Evolutionary conservation across 164 flowering plant genomes (phyloP).

Genomic region (Aristolochia contorta): DNA sequence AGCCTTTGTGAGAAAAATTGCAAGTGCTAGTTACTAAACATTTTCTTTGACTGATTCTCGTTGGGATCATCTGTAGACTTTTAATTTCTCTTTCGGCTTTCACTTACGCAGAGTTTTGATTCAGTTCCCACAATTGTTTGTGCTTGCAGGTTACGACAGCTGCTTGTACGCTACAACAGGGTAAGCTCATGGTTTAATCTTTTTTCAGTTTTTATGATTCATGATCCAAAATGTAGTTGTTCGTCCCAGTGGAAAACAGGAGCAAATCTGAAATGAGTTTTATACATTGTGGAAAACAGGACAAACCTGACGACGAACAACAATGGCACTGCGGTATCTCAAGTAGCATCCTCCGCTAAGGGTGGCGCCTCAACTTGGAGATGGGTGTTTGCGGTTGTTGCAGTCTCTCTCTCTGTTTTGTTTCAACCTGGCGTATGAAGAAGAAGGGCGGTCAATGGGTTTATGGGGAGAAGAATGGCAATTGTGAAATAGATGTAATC

Average conservation of each 20-base stretch:
- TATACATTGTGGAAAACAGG: too few species aligned
- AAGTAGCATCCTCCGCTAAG: not conserved
- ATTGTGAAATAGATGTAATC: not conserved
- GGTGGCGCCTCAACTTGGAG: not conserved
- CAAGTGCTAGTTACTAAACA: not conserved
- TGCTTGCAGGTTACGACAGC: constrained; percentile 88
- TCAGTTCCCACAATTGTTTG: constrained; percentile 10
- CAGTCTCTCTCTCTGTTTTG: not conserved
- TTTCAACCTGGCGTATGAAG: not conserved
- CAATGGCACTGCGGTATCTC: not conserved
- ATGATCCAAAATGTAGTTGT: too few species aligned
- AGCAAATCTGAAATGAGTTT: too few species aligned
- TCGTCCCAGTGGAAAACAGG: too few species aligned
- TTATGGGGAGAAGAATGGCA: not conserved
- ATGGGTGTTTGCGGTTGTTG: not conserved
- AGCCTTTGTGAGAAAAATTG: too few species aligned
- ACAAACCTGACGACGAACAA: not conserved
- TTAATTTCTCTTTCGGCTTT: not conserved
- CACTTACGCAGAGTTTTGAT: too few species aligned
- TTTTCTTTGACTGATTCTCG: not conserved
- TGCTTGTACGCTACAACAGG: constrained; percentile 70
- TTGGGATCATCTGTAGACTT: not conserved
- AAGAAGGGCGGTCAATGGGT: too few species aligned
- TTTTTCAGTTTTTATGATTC: not conserved
- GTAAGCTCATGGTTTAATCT: constrained; percentile 27